These are phyloP conservation scores for Vitis riparia DNA, from an alignment of 164 flowering plant genomes.

Conservation along the genomic window DNA sequence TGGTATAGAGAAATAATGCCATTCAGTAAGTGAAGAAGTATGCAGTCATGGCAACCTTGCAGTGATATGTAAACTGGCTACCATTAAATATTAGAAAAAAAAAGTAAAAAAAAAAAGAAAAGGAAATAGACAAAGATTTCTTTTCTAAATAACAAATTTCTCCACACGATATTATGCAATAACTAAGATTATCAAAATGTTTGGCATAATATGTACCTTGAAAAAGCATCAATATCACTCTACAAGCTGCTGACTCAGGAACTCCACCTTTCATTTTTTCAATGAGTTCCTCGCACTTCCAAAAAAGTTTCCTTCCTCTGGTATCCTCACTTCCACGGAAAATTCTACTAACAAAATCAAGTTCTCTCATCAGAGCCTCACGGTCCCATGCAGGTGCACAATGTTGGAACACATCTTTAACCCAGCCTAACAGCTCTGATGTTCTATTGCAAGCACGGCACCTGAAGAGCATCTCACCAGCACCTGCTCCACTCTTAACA, in stretches of 20 bases:
- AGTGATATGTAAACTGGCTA: too few species aligned
- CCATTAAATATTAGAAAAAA: too few species aligned
- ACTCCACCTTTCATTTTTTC: slow-evolving; percentile 79
- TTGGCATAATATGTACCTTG: slow-evolving; percentile 53
- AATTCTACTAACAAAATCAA: slow-evolving; percentile 84
- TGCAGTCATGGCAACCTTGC: too few species aligned
- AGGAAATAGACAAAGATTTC: too few species aligned
- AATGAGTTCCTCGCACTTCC: slow-evolving; percentile 91
- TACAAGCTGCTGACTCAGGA: slow-evolving; percentile 67
- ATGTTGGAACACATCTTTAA: slow-evolving; percentile 93
- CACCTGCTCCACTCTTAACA: slow-evolving; percentile 60
- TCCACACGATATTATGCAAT: too few species aligned
- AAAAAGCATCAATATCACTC: slow-evolving; percentile 68
- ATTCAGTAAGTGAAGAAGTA: too few species aligned
- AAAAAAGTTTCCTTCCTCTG: slow-evolving; percentile 77
- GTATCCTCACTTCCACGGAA: slow-evolving; percentile 91
- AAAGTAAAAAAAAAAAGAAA: too few species aligned
- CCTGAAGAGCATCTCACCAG: slow-evolving; percentile 83
- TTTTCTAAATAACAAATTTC: too few species aligned
- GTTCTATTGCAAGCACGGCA: slow-evolving; percentile 90
- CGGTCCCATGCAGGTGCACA: slow-evolving; percentile 96
- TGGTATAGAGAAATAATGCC: too few species aligned
- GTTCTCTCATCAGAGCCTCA: slow-evolving; percentile 77
- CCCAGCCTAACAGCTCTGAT: slow-evolving; percentile 96
- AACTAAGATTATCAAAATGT: background rate